Conservation (phyloP, 306 rosid genomes). For the Dalbergia cochinchinensis region DNA sequence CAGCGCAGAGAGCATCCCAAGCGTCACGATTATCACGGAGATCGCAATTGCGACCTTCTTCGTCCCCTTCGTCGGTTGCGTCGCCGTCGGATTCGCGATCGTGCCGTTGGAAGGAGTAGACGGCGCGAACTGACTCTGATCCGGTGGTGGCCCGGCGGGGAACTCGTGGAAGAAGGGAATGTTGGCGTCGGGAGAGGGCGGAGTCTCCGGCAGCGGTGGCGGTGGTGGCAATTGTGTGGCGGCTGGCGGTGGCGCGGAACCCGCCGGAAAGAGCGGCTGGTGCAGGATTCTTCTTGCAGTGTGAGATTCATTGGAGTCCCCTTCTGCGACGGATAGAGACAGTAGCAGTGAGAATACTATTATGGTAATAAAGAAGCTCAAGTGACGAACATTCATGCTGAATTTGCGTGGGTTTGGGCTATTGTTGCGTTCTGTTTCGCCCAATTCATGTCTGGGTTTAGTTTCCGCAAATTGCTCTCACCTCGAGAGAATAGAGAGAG, state of each 20-base stretch:
- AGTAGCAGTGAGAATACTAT: conserved; percentile 19
- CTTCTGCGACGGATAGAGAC: conserved; percentile 39
- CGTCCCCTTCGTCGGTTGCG: conserved; percentile 75
- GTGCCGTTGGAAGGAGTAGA: conserved; percentile 49
- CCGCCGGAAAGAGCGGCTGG: conserved; percentile 81
- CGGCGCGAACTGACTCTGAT: conserved; percentile 64
- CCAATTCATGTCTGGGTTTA: conserved; percentile 63
- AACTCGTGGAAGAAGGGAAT: conserved; percentile 83
- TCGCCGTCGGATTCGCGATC: conserved; percentile 70
- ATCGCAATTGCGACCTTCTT: conserved; percentile 81
- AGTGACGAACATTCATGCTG: conserved; percentile 63
- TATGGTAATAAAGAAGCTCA: conserved; percentile 48
- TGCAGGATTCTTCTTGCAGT: conserved; percentile 71
- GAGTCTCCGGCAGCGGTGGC: conserved; percentile 47
- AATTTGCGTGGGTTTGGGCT: conserved; percentile 46
- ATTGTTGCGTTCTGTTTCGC: conserved; percentile 46
- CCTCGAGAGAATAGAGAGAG: conserved; percentile 32
- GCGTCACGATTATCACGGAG: conserved; percentile 90
- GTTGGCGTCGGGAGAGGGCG: conserved; percentile 45
- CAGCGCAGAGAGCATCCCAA: conserved; percentile 94
- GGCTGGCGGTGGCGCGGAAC: conserved; percentile 71
- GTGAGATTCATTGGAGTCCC: conserved; percentile 36
- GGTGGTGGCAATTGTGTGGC: conserved; percentile 47
- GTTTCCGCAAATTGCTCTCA: conserved; percentile 41
- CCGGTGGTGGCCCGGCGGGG: conserved; percentile 62